phyloP scores from a whole-genome alignment of 148 eudicot genomes.

The Arctostaphylos glauca region DNA sequence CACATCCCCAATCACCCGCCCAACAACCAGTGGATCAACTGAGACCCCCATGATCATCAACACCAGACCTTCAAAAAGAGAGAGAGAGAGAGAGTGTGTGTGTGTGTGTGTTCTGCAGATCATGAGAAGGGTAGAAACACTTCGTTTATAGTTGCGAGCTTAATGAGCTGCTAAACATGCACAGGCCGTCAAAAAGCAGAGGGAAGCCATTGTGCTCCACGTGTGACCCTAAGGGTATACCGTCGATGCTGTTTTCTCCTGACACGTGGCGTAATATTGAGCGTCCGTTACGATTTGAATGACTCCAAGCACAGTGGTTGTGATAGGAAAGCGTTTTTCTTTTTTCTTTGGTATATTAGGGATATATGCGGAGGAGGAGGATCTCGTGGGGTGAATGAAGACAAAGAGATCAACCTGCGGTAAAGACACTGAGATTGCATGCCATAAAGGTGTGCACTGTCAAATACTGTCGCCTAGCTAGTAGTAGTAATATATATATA shows the following conservation, averaged over 20 bases:
- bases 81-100: neutral
- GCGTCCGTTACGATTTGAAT: neutral
- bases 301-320: neutral
- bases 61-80: neutral
- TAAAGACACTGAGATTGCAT: neutral
- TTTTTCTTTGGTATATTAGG: neutral
- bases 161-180: constrained; percentile 5
- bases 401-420: neutral
- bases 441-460: neutral
- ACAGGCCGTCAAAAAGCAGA: constrained; percentile 10
- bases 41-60: constrained; percentile 33
- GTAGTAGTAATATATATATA: no score
- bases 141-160: neutral
- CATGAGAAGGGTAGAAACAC: no score
- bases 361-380: neutral
- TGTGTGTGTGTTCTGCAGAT: no score
- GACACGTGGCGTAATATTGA: neutral
- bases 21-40: constrained; percentile 47
- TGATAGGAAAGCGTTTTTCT: neutral
- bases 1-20: constrained; percentile 55
- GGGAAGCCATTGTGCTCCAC: constrained; percentile 7
- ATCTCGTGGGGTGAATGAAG: neutral
- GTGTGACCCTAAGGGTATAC: no score
- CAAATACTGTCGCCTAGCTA: no score
- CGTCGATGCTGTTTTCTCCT: neutral